Conservation (phyloP, 352 stramenopile species). For the Phytophthora citrophthora region DNA sequence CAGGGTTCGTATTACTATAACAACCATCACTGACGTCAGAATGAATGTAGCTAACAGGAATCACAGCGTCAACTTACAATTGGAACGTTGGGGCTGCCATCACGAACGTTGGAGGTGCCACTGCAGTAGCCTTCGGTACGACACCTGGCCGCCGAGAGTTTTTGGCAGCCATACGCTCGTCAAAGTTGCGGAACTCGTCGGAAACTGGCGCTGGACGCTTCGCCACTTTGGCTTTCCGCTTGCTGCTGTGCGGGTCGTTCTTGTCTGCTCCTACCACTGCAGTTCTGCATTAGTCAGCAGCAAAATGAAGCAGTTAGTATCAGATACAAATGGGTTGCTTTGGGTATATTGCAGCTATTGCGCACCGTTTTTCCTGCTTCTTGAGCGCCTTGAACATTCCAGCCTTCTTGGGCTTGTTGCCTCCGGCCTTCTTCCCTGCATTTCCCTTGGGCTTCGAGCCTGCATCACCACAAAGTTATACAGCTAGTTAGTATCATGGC, state of each 20-base stretch:
- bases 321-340: neutral
- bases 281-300: conserved; percentile 24
- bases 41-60: neutral
- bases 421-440: conserved; percentile 47
- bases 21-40: neutral
- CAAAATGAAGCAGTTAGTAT: conserved; percentile 1
- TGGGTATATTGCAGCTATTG: neutral
- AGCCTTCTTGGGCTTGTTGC: conserved; percentile 65
- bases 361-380: conserved; percentile 66
- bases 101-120: conserved; percentile 65
- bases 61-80: conserved; percentile 48
- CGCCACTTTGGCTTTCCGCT: conserved; percentile 28
- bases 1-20: conserved; percentile 32
- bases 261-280: conserved; percentile 46
- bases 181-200: conserved; percentile 79
- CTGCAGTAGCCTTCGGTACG: conserved; percentile 29
- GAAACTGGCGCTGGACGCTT: conserved; percentile 48
- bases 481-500: neutral
- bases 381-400: conserved; percentile 74
- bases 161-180: conserved; percentile 72
- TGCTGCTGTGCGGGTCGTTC: conserved; percentile 38
- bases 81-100: conserved; percentile 73
- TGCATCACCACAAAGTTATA: conserved; percentile 1
- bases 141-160: conserved; percentile 31
- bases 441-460: conserved; percentile 28